Evolutionary conservation across 129 eudicot genomes (phyloP), one percentile per base, ranked within the genome.

Genomic region (Flaveria robusta): DNA sequence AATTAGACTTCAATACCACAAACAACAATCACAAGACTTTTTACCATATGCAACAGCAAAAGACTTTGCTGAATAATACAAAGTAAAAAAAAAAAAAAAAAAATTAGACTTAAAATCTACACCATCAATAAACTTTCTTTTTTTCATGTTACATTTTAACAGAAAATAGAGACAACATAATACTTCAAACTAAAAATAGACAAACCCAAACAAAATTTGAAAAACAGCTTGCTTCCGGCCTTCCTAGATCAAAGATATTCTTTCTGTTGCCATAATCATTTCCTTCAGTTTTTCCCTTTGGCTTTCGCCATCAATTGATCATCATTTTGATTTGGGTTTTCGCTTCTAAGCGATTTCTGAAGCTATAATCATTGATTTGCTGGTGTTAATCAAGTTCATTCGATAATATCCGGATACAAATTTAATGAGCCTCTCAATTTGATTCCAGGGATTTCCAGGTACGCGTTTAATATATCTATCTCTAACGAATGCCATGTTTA

Each of bases 161-260:
- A 31, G 60, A 46, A 59, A 13, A 13, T 72, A 64, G 78, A 50
- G 63, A 79, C 2, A 12, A 49, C 14, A 62, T 63, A n/a, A 41
- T 50, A 62, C 39, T 79, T 12, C 11, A 24, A 68, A 24, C 73
- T 71, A 71, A 79, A 60, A 79, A 63, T 79, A 71, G 78, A 63
- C 22, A 37, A 63, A 49, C 22, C n/a, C 43, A 62, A 79, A 63
- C 56, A 10, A 60, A 62, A 20, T 62, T 71, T 34, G 13, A 79
- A 79, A 79, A 62, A 62, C 46, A 49, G 72, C 77, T 29, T 54
- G 72, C 39, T 34, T 5, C 7, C 7, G 39, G 39, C 7, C 39
- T 34, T 34, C 39, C 39, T 0, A 34, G 39, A 34, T 34, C 39
- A 34, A 34, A 4, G 39, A 5, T 34, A 34, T 34, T 34, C 39